Evolutionary conservation across 2,329 filamentous ascomycete genomes (phyloP).

Genomic region (Ceratocystis albifundus): DNA sequence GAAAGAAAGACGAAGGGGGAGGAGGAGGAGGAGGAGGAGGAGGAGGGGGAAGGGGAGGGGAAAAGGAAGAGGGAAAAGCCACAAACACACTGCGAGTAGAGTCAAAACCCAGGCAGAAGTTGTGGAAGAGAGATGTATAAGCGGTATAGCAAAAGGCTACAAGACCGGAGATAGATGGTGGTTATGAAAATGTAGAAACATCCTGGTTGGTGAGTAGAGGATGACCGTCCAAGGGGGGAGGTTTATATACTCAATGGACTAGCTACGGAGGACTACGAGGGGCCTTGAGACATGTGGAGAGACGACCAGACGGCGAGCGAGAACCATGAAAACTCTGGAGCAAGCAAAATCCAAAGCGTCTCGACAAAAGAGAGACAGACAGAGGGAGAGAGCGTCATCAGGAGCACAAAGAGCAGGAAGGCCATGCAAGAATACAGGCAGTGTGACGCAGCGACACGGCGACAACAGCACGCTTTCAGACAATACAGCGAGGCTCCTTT

Average conservation of each 20-base stretch:
- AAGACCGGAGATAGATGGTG: not conserved
- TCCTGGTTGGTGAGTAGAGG: not conserved
- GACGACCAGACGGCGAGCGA: not conserved
- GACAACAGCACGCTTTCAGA: not conserved
- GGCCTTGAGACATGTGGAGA: too few species aligned
- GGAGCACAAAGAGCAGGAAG: not conserved
- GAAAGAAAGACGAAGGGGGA: too few species aligned
- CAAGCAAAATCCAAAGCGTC: too few species aligned
- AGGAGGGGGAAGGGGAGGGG: not conserved
- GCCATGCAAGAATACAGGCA: not conserved
- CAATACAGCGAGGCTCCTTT: not conserved
- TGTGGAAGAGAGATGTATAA: not conserved
- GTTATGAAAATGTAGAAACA: not conserved
- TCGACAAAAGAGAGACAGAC: not conserved
- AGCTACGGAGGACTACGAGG: too few species aligned
- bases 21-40: not conserved
- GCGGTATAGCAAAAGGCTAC: constrained; percentile 4
- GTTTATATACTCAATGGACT: too few species aligned
- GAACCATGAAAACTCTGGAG: not conserved
- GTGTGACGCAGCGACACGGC: constrained; percentile 9
- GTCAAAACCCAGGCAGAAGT: not conserved
- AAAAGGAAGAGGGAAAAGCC: not conserved
- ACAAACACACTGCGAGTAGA: not conserved
- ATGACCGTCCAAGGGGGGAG: too few species aligned
- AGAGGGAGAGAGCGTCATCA: not conserved